Conservation (phyloP, 1,284 basidiomycete species). For the Porphyrellus sp. region DNA sequence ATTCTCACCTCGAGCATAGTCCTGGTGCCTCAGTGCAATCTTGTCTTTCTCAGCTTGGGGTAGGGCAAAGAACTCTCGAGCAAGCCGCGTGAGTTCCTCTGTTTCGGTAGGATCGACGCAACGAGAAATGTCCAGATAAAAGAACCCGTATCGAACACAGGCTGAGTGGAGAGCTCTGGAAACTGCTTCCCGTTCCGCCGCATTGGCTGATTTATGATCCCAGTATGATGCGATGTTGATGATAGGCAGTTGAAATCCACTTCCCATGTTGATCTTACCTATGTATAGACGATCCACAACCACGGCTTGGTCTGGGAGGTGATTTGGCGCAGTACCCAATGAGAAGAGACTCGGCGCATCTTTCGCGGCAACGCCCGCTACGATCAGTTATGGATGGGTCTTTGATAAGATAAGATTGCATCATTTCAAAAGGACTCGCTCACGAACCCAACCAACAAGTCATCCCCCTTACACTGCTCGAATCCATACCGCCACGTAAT, state of each 20-base stretch:
- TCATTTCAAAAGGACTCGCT: background rate
- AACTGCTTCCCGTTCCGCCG: slow-evolving; percentile 35
- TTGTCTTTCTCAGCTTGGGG: slow-evolving; percentile 72
- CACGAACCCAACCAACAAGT: background rate
- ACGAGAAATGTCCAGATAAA: slow-evolving; percentile 72
- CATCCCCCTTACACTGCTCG: background rate
- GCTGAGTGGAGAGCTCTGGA: slow-evolving; percentile 67
- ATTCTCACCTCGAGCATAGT: slow-evolving; percentile 67
- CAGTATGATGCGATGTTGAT: slow-evolving; percentile 55
- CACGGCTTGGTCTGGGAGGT: background rate
- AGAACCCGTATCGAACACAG: slow-evolving; percentile 79
- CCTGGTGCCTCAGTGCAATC: slow-evolving; percentile 62
- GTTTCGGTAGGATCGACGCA: slow-evolving; percentile 57
- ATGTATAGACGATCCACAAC: background rate
- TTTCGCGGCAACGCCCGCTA: background rate
- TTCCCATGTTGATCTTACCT: slow-evolving; percentile 13
- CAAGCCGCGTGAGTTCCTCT: slow-evolving; percentile 62
- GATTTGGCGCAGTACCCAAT: background rate
- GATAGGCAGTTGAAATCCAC: slow-evolving; percentile 40
- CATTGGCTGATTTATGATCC: slow-evolving; percentile 19
- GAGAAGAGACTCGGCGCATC: background rate
- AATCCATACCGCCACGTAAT: background rate
- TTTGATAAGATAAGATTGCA: slow-evolving; percentile 31
- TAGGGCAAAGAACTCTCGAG: slow-evolving; percentile 66
- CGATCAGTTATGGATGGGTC: background rate